Evolutionary conservation across 1,284 basidiomycete species (phyloP).

Genomic region (Ustilago cynodontis): DNA sequence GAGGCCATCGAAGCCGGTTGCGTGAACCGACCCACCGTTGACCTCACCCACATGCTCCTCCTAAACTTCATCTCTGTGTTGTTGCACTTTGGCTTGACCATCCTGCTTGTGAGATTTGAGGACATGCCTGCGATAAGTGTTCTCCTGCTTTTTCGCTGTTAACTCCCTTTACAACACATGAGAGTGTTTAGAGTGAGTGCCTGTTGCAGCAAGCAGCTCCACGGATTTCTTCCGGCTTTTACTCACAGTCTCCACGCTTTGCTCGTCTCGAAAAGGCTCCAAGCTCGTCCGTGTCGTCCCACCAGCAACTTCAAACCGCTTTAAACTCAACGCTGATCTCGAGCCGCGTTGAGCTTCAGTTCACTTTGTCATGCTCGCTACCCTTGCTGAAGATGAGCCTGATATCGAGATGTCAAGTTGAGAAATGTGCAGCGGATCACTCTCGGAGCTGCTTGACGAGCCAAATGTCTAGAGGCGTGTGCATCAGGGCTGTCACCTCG

Average conservation of each 20-base stretch:
- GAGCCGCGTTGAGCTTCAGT: no score
- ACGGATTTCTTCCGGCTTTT: conserved; percentile 17
- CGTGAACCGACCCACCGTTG: conserved; percentile 8
- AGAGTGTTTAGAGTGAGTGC: no score
- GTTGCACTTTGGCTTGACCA: no score
- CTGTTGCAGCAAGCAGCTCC: conserved; percentile 4
- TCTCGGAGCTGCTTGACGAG: no score
- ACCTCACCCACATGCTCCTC: conserved; percentile 1
- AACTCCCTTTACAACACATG: neutral
- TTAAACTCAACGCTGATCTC: no score
- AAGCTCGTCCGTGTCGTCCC: neutral
- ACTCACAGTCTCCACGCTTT: neutral
- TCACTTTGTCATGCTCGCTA: neutral
- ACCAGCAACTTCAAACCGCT: neutral
- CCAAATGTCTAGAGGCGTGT: neutral
- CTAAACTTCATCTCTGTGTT: neutral
- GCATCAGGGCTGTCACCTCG: neutral
- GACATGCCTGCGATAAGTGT: conserved; percentile 1
- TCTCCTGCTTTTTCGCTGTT: neutral
- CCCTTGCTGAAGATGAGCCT: neutral
- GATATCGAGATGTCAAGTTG: neutral
- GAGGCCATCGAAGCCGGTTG: conserved; percentile 27
- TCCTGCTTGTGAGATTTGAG: neutral
- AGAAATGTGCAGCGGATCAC: neutral
- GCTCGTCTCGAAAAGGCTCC: neutral